Percentiles rank a stretch among this genome's conserved stretches.
Evolutionary conservation across 306 rosid species (phyloP).

Genomic region (Parietaria judaica): DNA sequence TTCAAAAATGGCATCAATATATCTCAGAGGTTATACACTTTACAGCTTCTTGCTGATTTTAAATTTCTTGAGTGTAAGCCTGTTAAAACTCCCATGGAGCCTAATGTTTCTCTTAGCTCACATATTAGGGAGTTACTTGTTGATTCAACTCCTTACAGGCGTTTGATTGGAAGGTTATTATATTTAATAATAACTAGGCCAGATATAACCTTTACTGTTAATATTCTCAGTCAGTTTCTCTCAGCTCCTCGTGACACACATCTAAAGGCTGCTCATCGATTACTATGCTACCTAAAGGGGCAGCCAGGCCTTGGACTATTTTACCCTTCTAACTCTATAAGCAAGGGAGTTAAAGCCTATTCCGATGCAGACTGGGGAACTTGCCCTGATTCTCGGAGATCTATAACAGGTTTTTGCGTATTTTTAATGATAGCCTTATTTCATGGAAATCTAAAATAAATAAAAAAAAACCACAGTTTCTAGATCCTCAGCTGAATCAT

Average conservation of each 20-base stretch:
- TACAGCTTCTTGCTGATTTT: neutral
- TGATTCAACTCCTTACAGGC: neutral
- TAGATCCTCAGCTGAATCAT: neutral
- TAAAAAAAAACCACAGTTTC: neutral
- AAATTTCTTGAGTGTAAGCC: neutral
- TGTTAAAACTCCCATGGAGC: neutral
- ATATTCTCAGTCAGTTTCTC: neutral
- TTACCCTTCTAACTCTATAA: too few species aligned
- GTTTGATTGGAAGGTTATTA: neutral
- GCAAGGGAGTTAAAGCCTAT: too few species aligned
- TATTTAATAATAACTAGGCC: neutral
- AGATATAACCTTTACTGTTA: neutral
- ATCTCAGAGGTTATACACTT: neutral
- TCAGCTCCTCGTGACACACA: neutral
- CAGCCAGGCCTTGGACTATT: too few species aligned
- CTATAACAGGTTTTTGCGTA: neutral
- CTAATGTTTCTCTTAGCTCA: neutral
- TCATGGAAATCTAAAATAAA: slow-evolving; percentile 2
- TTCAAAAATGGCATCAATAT: neutral
- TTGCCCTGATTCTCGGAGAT: too few species aligned
- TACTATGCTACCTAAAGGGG: neutral
- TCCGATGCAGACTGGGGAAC: too few species aligned
- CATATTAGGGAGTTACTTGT: neutral
- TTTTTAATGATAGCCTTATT: neutral
- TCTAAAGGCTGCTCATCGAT: neutral